Evolutionary conservation across 2,329 filamentous ascomycete genomes (phyloP).

Genomic region (Aureobasidium vineae): DNA sequence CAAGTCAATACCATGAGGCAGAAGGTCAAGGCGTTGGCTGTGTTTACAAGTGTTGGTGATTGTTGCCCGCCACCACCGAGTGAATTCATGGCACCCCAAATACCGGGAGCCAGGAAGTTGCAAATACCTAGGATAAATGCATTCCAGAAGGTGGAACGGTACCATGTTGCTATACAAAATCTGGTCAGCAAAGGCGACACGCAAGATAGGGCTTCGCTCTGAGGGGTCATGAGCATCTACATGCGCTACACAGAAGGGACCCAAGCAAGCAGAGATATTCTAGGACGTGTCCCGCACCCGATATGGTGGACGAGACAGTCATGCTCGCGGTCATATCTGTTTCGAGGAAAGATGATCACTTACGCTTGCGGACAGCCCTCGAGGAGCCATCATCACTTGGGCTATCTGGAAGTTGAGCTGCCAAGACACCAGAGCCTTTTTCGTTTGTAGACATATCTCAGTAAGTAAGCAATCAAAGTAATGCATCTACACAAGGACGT

Average conservation of each 20-base stretch:
- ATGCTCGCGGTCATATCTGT: too few relatives aligned
- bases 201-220: background rate
- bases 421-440: background rate
- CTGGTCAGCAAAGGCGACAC: background rate
- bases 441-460: background rate
- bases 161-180: slow-evolving; percentile 45
- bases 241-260: too few relatives aligned
- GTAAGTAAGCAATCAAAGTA: background rate
- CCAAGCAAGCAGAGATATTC: background rate
- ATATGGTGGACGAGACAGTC: too few relatives aligned
- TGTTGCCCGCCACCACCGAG: slow-evolving; percentile 67
- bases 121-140: slow-evolving; percentile 68
- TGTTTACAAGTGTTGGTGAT: slow-evolving; percentile 65
- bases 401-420: background rate
- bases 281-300: too few relatives aligned
- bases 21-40: slow-evolving; percentile 69
- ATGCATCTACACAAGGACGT: background rate
- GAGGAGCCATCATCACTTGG: slow-evolving; percentile 3
- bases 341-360: background rate
- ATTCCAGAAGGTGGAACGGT: slow-evolving; percentile 70
- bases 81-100: slow-evolving; percentile 69
- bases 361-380: background rate
- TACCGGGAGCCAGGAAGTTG: slow-evolving; percentile 68
- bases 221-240: too few relatives aligned
- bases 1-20: slow-evolving; percentile 71